Conservation (phyloP, 2,329 filamentous ascomycete genomes). For the Colletotrichum sidae region DNA sequence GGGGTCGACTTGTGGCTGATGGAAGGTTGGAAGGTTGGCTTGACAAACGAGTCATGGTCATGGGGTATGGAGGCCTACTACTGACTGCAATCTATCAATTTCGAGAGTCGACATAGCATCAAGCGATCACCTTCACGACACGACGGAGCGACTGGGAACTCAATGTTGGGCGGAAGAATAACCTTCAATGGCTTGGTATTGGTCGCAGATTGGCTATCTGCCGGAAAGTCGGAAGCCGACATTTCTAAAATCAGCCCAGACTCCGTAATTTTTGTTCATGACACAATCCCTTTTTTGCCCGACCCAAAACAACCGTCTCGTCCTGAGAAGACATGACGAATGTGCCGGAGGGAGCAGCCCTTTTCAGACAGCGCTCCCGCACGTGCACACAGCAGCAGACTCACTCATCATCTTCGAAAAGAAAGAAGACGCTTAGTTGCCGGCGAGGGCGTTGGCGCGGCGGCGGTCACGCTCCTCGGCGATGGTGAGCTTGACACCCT, state of each 20-base stretch:
- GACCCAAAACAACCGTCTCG: slow-evolving; percentile 33
- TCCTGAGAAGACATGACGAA: slow-evolving; percentile 36
- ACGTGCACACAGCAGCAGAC: slow-evolving; percentile 22
- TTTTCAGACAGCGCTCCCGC: not conserved
- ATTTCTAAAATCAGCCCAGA: slow-evolving; percentile 40
- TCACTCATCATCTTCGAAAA: slow-evolving; percentile 24
- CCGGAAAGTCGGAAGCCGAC: slow-evolving; percentile 39
- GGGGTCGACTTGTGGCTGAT: not conserved
- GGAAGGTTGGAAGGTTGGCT: not conserved
- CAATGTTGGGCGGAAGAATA: slow-evolving; percentile 36
- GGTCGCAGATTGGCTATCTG: slow-evolving; percentile 38
- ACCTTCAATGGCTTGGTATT: slow-evolving; percentile 41
- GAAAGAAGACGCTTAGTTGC: slow-evolving; percentile 56
- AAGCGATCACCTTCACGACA: not conserved
- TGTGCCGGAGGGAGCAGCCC: slow-evolving; percentile 1
- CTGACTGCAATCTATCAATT: too few relatives aligned
- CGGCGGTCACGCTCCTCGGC: slow-evolving; percentile 99
- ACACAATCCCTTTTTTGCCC: slow-evolving; percentile 38
- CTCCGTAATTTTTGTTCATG: slow-evolving; percentile 39
- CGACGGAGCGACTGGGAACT: slow-evolving; percentile 12
- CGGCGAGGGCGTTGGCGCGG: slow-evolving; percentile 71
- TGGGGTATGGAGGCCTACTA: too few relatives aligned
- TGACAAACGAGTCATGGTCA: too few relatives aligned
- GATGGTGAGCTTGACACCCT: slow-evolving; percentile 99
- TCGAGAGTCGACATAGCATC: not conserved